Evolutionary conservation across 2,329 filamentous ascomycete species (phyloP), one percentile per base, ranked within the genome.

Genomic region (Claviceps sp.): DNA sequence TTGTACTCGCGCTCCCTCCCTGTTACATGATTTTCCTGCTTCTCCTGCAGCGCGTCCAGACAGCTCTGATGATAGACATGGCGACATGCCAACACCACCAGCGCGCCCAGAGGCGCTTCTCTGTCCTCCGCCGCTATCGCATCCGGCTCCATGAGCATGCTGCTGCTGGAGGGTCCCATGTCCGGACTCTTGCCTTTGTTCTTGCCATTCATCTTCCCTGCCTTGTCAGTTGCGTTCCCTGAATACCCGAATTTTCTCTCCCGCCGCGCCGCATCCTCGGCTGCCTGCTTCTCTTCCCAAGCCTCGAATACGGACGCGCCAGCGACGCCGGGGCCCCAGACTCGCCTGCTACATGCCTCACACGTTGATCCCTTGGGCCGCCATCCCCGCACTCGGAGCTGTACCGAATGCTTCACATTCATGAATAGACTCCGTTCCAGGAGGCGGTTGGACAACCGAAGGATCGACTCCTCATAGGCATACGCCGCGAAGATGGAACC

Each of bases 401-500:
- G 75, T 7, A 86, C 81, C 5, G 88, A 84, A 58, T 86, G 79
- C 44, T 82, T 75, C 38, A 98, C 88, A 57, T 87, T 85, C 42
- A 85, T 79, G 61, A 97, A 98, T 5, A 95, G 75, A 61, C 93
- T 93, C 58, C 88, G 84, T 56, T 95, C 90, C 0, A 98, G 75
- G 52, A 98, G 81, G 4, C 85, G 78, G 64, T 91, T 95, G 0
- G 93, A 88, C 3, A 98, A 78, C 1, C 79, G 76, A 20, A 98
- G 76, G 16, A 98, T 86, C 0, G 86, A 90, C 65, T 91, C 87
- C 66, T 98, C 93, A 64, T 97, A 96, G 0, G 89, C 85, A 64
- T 98, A 98, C 0, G 93, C 91, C 0, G 91, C 83, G 69, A 98
- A 97, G 52, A 98, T 91, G 13, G 90, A 93, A 1, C 81, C 75